Percentiles rank a stretch among this genome's conserved stretches.
Conservation (phyloP, 2,329 filamentous ascomycete species). For the Colletotrichum noveboracense region DNA sequence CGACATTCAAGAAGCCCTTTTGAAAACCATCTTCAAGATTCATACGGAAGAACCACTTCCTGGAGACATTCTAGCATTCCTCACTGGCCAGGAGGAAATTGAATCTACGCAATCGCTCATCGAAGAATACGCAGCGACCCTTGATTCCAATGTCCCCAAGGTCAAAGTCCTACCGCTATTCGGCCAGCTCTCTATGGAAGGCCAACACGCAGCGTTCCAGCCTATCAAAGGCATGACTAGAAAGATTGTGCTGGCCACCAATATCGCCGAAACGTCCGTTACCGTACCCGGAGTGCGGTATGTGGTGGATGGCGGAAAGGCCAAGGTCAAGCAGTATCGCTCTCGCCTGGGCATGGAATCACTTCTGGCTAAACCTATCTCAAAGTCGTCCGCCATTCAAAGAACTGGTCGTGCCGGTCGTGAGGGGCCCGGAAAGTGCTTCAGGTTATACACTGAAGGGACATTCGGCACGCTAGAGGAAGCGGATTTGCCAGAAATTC, state of each 20-base stretch:
- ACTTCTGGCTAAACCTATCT: conserved; percentile 87
- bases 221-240: conserved; percentile 76
- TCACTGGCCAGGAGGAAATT: conserved; percentile 93
- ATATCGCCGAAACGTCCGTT: conserved; percentile 98
- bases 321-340: conserved; percentile 92
- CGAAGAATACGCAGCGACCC: conserved; percentile 75
- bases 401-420: conserved; percentile 90
- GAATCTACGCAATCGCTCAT: conserved; percentile 81
- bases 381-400: conserved; percentile 91
- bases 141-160: conserved; percentile 78
- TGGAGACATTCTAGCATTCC: conserved; percentile 90
- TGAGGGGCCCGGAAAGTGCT: conserved; percentile 91
- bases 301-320: conserved; percentile 92
- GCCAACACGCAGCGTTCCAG: conserved; percentile 86
- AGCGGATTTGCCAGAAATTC: conserved; percentile 84
- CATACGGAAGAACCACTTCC: conserved; percentile 90
- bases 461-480: conserved; percentile 74
- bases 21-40: conserved; percentile 85
- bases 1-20: conserved; percentile 81
- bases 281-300: conserved; percentile 92
- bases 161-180: conserved; percentile 81
- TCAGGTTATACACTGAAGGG: conserved; percentile 83
- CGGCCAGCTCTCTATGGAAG: conserved; percentile 84
- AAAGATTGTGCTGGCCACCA: conserved; percentile 91
- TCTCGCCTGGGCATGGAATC: conserved; percentile 87